A percentile compares a stretch with the other conserved stretches of the same genome.
phyloP scores from a whole-genome alignment of 139 green algal genomes.

The Ettlia oleoabundans region DNA sequence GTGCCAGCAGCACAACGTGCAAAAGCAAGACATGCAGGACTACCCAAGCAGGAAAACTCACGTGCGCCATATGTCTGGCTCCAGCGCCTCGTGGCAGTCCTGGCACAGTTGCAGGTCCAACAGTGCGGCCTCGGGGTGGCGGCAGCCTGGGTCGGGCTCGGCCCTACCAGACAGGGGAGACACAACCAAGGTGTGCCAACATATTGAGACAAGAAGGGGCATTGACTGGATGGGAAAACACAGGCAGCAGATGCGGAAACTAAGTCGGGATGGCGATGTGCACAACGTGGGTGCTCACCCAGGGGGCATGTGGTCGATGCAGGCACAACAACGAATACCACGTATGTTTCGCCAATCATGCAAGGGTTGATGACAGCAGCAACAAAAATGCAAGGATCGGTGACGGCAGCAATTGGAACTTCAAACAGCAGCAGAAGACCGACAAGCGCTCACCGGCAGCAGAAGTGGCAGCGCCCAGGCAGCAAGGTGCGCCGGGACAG shows the following conservation, averaged over 20 bases:
- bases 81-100: neutral
- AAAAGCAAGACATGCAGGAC: neutral
- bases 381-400: no score
- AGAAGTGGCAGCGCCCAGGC: constrained; percentile 17
- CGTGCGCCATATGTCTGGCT: constrained; percentile 6
- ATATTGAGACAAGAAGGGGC: no score
- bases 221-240: no score
- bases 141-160: neutral
- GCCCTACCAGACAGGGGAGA: neutral
- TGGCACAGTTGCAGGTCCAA: neutral
- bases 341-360: no score
- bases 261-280: no score
- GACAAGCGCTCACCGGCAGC: neutral
- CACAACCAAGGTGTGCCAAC: neutral
- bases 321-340: no score
- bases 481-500: constrained; percentile 9
- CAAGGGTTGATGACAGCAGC: neutral
- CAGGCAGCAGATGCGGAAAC: no score
- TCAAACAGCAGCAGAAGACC: neutral
- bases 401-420: neutral
- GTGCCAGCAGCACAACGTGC: neutral
- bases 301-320: no score
- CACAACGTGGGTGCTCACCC: no score
- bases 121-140: neutral
- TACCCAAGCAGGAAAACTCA: neutral